Conservation (phyloP, 2,329 filamentous ascomycete species). For the Xylariaceae sp. region DNA sequence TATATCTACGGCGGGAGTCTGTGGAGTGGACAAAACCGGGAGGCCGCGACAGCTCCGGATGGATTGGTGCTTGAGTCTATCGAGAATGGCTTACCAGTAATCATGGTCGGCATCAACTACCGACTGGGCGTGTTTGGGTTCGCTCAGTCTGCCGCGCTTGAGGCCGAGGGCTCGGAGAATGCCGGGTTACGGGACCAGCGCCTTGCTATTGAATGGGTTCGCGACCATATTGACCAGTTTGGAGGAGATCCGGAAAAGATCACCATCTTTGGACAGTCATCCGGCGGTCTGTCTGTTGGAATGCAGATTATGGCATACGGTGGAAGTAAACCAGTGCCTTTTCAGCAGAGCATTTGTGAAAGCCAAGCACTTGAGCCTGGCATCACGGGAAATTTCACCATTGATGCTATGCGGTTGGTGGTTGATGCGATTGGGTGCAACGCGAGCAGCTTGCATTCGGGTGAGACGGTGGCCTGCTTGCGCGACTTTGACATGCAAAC, state of each 20-base stretch:
- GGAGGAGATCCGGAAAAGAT: constrained; percentile 51
- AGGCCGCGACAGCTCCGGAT: constrained; percentile 48
- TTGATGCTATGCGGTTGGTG: constrained; percentile 52
- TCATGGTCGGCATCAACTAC: constrained; percentile 46
- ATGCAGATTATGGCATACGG: constrained; percentile 58
- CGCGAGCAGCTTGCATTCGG: constrained; percentile 46
- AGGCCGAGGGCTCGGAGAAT: constrained; percentile 47
- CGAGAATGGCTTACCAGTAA: constrained; percentile 46
- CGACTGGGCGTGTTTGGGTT: constrained; percentile 43
- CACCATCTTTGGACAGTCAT: constrained; percentile 50
- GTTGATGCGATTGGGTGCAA: constrained; percentile 52
- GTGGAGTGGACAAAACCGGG: constrained; percentile 40
- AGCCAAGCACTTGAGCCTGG: constrained; percentile 58
- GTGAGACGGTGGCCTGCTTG: constrained; percentile 53
- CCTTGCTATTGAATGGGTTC: constrained; percentile 52
- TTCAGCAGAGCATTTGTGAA: constrained; percentile 53
- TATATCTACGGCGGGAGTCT: constrained; percentile 45
- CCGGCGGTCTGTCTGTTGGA: constrained; percentile 46
- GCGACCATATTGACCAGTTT: constrained; percentile 52
- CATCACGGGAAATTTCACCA: constrained; percentile 54
- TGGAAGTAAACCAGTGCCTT: constrained; percentile 49
- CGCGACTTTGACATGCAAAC: constrained; percentile 49
- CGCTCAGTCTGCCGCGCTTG: constrained; percentile 37
- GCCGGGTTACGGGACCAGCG: constrained; percentile 54
- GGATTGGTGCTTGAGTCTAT: constrained; percentile 53